Base-by-base conservation (phyloP, 805 yeast genomes). In the Debaryomyces maramus region DNA sequence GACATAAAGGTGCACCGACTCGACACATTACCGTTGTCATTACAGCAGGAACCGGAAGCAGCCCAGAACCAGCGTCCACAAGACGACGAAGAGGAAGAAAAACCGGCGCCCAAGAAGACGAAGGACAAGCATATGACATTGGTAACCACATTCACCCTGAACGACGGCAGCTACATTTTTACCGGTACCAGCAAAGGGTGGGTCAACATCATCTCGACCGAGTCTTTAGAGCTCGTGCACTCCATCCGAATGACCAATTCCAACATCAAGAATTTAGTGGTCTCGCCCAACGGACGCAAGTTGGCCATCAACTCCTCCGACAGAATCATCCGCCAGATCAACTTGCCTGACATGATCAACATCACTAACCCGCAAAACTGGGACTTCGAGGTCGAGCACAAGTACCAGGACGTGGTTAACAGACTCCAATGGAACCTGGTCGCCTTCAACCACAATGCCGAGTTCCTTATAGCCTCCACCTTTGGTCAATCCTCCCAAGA, bases 331-430 rank as follows among this genome's bases (percentile, higher is more conserved):
- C 65, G 93, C 40, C 93, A 86, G 56, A 65, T 74, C 30, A 64
- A 59, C 21, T 50, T 79, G 22, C 80, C 80, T 3, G 74, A 72
- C 44, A 53, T 71, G 53, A 46, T 63, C 41, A 62, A 64, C 46
- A 46, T 48, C 34, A 36, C 34, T n/a, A 43, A 51, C 23, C 51
- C 56, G 1, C 67, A 63, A 26, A 60, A 65, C 6, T 67, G 71
- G 75, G 80, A 73, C 17, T 65, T 89, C 34, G 88, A 81, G 40
- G 67, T 83, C 5, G 90, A 84, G 48, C 91, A 86, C 55, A 81
- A 79, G 53, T 90, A 88, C 56, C 96, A 89, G 60, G 97, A 90
- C 60, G 88, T 88, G 34, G 95, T 90, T 24, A 90, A 88, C 61
- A 69, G 84, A 46, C 68, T 88, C 34, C 96, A 88, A 56, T 90